Percentiles rank a stretch among this genome's conserved stretches.
Conservation (phyloP, 1,139 yeast genomes). For the Blastobotrys malaysiensis region DNA sequence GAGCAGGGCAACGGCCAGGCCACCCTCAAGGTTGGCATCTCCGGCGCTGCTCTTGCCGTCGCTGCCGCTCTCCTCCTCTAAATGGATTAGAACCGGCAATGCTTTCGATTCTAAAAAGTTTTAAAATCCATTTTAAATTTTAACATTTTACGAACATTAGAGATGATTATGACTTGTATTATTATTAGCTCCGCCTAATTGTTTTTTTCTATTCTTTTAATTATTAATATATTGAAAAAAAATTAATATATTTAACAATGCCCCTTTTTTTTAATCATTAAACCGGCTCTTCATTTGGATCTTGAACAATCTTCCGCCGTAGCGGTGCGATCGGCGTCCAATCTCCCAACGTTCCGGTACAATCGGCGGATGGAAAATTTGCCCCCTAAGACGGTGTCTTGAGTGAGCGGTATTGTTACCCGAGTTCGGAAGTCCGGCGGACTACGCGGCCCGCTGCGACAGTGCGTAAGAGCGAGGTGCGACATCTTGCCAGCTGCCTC, state of each 20-base stretch:
- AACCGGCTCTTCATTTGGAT: no score
- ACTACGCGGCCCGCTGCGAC: no score
- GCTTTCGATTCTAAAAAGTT: neutral
- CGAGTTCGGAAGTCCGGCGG: neutral
- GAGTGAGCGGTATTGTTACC: neutral
- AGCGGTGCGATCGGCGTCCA: no score
- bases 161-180: neutral
- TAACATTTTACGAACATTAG: neutral
- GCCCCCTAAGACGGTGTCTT: neutral
- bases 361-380: no score
- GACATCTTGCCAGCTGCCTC: neutral
- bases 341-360: no score
- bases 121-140: neutral
- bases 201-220: neutral
- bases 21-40: neutral
- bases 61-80: neutral
- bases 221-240: neutral
- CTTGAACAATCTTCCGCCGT: no score
- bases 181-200: neutral
- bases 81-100: neutral
- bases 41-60: neutral
- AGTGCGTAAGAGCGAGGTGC: no score
- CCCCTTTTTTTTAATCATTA: neutral
- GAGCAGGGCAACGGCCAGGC: constrained; percentile 1
- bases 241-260: neutral